Conservation (phyloP, 2,329 filamentous ascomycete genomes). For the Monosporascus sp. region DNA sequence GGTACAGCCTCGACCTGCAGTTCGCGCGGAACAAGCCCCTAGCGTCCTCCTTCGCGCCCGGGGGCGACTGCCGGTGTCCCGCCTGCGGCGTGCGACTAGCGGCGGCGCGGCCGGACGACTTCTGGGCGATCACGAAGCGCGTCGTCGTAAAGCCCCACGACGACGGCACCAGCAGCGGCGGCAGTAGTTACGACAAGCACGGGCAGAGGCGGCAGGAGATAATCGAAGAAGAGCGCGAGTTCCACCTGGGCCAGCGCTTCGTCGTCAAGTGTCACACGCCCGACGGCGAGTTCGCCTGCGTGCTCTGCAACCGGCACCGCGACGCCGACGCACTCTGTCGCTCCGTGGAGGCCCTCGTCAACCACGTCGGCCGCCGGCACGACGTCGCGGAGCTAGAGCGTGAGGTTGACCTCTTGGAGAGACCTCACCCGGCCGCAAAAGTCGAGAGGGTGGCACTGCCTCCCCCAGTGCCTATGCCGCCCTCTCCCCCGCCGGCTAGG, state of each 20-base stretch:
- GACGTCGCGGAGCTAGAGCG: slow-evolving; percentile 8
- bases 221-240: slow-evolving; percentile 22
- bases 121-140: slow-evolving; percentile 23
- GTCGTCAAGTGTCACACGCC: slow-evolving; percentile 32
- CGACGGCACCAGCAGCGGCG: not conserved
- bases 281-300: slow-evolving; percentile 26
- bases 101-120: slow-evolving; percentile 18
- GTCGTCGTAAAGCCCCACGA: slow-evolving; percentile 3
- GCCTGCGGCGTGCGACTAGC: slow-evolving; percentile 18
- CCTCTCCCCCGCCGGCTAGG: not conserved
- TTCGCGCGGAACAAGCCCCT: slow-evolving; percentile 17
- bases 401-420: slow-evolving; percentile 9
- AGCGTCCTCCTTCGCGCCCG: slow-evolving; percentile 12
- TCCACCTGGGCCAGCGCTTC: slow-evolving; percentile 28
- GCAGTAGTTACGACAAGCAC: too few species aligned
- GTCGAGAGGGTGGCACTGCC: not conserved
- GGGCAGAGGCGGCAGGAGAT: slow-evolving; percentile 6
- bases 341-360: slow-evolving; percentile 23
- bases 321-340: slow-evolving; percentile 23
- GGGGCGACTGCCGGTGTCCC: slow-evolving; percentile 19
- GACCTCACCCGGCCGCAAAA: too few species aligned
- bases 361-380: slow-evolving; percentile 21
- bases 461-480: not conserved
- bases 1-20: slow-evolving; percentile 25
- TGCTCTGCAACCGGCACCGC: slow-evolving; percentile 22